phyloP scores from a whole-genome alignment of 2,329 filamentous ascomycete genomes.

The Teratosphaeria destructans region DNA sequence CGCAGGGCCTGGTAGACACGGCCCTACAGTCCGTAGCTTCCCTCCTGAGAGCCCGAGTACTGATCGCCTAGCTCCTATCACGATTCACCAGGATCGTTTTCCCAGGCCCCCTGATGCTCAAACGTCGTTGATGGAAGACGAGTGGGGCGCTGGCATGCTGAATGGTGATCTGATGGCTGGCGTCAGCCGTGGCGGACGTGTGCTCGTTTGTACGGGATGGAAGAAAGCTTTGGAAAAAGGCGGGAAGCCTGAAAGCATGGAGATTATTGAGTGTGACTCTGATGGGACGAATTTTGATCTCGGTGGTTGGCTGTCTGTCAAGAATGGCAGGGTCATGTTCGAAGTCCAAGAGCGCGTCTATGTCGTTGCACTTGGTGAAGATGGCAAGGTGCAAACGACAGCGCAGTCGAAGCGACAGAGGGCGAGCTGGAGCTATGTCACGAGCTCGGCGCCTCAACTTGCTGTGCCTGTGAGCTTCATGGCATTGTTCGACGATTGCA shows the following conservation, averaged over 20 bases:
- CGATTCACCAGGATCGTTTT: slow-evolving; percentile 11
- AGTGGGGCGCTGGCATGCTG: slow-evolving; percentile 40
- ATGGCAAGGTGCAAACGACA: slow-evolving; percentile 8
- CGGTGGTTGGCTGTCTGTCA: slow-evolving; percentile 37
- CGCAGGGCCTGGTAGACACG: not conserved
- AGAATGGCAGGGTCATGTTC: slow-evolving; percentile 33
- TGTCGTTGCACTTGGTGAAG: slow-evolving; percentile 30
- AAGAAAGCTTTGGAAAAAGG: slow-evolving; percentile 23
- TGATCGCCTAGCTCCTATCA: slow-evolving; percentile 11
- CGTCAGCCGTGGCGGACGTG: slow-evolving; percentile 32
- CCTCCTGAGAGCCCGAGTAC: slow-evolving; percentile 10
- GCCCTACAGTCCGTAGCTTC: slow-evolving; percentile 15
- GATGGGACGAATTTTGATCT: slow-evolving; percentile 33
- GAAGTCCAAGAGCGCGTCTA: slow-evolving; percentile 36
- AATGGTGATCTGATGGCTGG: slow-evolving; percentile 33
- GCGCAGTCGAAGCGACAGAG: slow-evolving; percentile 11
- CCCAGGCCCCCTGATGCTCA: slow-evolving; percentile 4
- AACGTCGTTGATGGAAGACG: slow-evolving; percentile 27
- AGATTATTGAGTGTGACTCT: slow-evolving; percentile 33
- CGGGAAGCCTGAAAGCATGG: not conserved
- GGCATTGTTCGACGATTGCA: slow-evolving; percentile 37
- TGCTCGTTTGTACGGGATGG: slow-evolving; percentile 38
- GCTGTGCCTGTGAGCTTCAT: slow-evolving; percentile 38
- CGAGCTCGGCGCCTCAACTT: slow-evolving; percentile 29
- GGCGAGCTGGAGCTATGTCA: slow-evolving; percentile 16